phyloP scores from a whole-genome alignment of 768 basidiomycete species.

The Leccinum arenicola region DNA sequence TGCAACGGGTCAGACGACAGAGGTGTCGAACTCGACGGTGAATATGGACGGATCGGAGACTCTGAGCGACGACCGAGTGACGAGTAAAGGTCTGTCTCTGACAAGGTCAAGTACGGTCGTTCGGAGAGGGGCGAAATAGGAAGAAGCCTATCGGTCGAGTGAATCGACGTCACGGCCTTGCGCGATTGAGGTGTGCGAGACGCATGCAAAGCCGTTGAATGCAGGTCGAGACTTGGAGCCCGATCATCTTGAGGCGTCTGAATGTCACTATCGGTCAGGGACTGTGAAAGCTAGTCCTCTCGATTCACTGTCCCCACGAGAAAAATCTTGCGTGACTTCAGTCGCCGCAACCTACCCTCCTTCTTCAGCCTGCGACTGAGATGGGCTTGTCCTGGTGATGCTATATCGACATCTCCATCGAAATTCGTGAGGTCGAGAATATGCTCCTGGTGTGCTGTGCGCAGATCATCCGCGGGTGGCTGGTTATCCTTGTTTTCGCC shows the following conservation, averaged over 20 bases:
- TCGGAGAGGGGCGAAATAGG: constrained; percentile 21
- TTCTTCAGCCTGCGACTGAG: constrained; percentile 53
- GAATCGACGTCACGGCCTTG: constrained; percentile 7
- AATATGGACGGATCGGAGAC: constrained; percentile 2
- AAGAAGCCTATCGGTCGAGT: constrained; percentile 22
- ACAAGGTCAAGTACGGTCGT: constrained; percentile 7
- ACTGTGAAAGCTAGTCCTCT: constrained; percentile 7
- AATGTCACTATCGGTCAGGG: not conserved
- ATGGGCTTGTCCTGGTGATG: constrained; percentile 52
- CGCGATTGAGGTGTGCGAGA: constrained; percentile 1
- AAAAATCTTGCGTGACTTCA: constrained; percentile 36
- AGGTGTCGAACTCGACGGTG: not conserved
- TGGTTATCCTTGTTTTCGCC: constrained; percentile 33
- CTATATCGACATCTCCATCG: constrained; percentile 67
- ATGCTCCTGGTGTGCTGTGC: constrained; percentile 44
- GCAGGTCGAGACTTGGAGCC: not conserved
- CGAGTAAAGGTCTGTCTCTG: constrained; percentile 14
- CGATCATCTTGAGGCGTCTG: not conserved
- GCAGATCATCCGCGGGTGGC: constrained; percentile 30
- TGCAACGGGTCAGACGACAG: constrained; percentile 1
- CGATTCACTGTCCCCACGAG: constrained; percentile 8
- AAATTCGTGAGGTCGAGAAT: constrained; percentile 72
- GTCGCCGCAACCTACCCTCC: constrained; percentile 59
- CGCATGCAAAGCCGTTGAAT: not conserved
- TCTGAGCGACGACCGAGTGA: constrained; percentile 10